Evolutionary conservation across 306 rosid species (phyloP).

Genomic region (Prunus dulcis): DNA sequence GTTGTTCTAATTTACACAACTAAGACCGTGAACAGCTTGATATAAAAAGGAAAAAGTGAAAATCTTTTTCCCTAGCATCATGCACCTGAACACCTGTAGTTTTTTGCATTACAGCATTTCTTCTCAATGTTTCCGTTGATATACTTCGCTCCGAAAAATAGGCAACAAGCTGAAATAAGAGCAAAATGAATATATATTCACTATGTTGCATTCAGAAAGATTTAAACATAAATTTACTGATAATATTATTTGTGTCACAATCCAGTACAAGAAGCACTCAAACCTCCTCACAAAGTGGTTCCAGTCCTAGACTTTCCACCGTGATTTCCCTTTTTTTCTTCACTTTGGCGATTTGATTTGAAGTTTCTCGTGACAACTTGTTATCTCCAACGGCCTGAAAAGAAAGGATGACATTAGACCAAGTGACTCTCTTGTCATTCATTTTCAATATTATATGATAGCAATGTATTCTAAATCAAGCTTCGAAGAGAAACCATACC

Average conservation of each 20-base stretch:
- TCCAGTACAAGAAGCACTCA: conserved; percentile 2
- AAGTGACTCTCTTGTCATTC: conserved; percentile 4
- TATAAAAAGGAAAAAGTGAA: neutral
- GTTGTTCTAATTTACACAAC: conserved; percentile 16
- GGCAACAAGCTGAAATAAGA: conserved; percentile 59
- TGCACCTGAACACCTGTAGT: conserved; percentile 61
- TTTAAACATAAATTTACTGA: conserved; percentile 13
- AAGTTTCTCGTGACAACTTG: conserved; percentile 19
- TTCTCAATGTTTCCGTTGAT: conserved; percentile 56
- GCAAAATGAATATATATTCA: conserved; percentile 21
- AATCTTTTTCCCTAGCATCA: conserved; percentile 3
- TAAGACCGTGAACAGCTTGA: conserved; percentile 8
- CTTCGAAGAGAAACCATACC: conserved; percentile 43
- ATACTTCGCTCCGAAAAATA: conserved; percentile 77
- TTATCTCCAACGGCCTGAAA: conserved; percentile 64
- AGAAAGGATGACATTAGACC: conserved; percentile 19
- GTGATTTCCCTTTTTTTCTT: conserved; percentile 57
- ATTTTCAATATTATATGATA: neutral
- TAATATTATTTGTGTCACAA: neutral
- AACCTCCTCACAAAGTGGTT: conserved; percentile 84
- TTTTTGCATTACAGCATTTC: conserved; percentile 80
- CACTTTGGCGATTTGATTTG: conserved; percentile 7
- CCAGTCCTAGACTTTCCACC: conserved; percentile 59
- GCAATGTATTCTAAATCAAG: neutral
- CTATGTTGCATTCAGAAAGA: conserved; percentile 8